Base-by-base conservation (phyloP, 441 rosid genomes). In the Jatropha multifida region DNA sequence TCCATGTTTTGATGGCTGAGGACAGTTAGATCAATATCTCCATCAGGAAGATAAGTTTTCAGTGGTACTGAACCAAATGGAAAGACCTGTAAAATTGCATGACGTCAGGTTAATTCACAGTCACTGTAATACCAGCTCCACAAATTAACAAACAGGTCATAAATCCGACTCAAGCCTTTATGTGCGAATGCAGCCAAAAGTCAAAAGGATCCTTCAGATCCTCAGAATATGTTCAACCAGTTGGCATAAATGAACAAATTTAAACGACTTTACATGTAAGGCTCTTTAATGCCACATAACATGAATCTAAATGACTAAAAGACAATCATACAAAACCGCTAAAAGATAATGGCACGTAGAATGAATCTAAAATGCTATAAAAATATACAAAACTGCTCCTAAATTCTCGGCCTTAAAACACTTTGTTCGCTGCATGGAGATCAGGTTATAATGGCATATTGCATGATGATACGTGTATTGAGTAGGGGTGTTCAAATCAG, bases 41-140 rank as follows among this genome's bases (percentile, higher is more conserved):
- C 99, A 75, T 96, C 98, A 58, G 97, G 98, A 67, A 96, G 96
- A 85, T 92, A 96, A 7, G 98, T 88, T 86, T 91, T 94, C 69
- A 96, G 70, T 38, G 98, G 97, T 70, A 94, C 96, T 0, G 98
- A 96, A 64, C 99, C 99, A 88, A 90, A 92, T 66, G 96, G 84
- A 81, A 89, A 87, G 68, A 91, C 93, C 99, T 96, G 81, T 46
- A 77, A 80, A 76, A 78, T 71, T 61, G 60, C 73, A 78, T 20
- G 41, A 60, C 71, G 58, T 72, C 62, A 72, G 51, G 54, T 75
- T 66, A 77, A 37, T 27, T 64, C 40, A 58, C 65, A 49, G 51
- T 71, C 59, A 72, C 23, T 23, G 26, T 41, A 40, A 20, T 65
- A 37, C 55, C 18, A 18, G 14, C 17, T 76, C 46, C 42, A 63